A percentile compares a stretch with the other conserved stretches of the same genome.
These are phyloP conservation scores for Calonectria ilicicola DNA, from an alignment of 2,329 filamentous ascomycete genomes.

Conservation along the genomic window DNA sequence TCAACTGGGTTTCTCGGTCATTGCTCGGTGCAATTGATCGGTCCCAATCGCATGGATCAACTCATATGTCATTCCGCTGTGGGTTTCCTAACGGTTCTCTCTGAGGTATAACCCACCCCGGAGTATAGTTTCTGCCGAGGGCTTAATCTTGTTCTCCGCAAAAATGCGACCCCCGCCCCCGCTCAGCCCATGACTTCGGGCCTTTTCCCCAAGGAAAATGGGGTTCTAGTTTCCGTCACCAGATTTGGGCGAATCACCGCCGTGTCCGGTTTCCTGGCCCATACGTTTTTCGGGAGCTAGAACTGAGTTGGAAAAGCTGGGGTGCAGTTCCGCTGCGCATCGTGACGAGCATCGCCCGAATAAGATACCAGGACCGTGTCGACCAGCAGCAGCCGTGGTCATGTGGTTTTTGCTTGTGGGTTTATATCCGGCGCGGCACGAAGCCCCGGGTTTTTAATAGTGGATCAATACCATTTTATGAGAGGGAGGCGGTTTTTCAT, in stretches of 20 bases:
- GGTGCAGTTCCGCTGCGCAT: neutral
- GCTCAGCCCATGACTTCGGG: conserved; percentile 24
- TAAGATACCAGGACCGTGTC: neutral
- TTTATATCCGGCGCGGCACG: neutral
- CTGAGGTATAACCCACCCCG: neutral
- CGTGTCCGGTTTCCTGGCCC: neutral
- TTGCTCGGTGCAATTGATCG: conserved; percentile 11
- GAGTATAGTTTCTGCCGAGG: neutral
- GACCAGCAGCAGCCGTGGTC: neutral
- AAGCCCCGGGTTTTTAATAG: neutral
- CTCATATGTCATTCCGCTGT: neutral
- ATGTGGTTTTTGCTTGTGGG: conserved; percentile 2
- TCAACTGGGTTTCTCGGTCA: conserved; percentile 8
- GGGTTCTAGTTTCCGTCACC: neutral
- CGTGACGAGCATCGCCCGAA: conserved; percentile 9
- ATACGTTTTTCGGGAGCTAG: conserved; percentile 10
- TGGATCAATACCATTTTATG: neutral
- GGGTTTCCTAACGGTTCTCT: neutral
- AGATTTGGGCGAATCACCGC: neutral
- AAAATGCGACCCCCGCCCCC: conserved; percentile 21
- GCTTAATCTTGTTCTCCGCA: conserved; percentile 19
- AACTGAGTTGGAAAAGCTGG: conserved; percentile 8
- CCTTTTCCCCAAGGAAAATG: conserved; percentile 4
- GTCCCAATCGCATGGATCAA: neutral
- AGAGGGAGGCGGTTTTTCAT: neutral